Base-by-base conservation (phyloP, 2,329 filamentous ascomycete genomes). In the Alternaria consortialis region DNA sequence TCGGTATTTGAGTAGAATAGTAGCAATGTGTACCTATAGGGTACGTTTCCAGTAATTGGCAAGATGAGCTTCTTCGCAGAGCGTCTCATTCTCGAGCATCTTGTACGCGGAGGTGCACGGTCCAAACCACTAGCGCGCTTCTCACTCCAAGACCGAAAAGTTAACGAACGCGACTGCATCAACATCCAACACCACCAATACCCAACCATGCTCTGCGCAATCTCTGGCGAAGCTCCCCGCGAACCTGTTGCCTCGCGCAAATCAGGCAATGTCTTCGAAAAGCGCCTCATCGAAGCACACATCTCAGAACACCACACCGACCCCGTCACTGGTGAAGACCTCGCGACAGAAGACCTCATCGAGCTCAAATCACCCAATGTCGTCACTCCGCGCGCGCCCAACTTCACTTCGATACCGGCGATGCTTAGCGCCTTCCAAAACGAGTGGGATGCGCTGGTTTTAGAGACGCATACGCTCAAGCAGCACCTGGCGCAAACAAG, bases 211-310 rank as follows among this genome's bases (percentile, higher is more conserved):
- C 74, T 77, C 43, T 78, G 75, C 70, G 75, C 75, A 97, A 94
- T 99, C 81, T 99, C 95, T 65, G 95, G 95, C 82, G 94, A 97
- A 87, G 90, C 93, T 83, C 94, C 95, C 68, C 91, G 97, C 83
- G 90, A 93, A 82, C 94, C 95, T 57, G 94, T 98, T 70, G 92
- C 93, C 75, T 99, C 95, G 76, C 91, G 91, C 80, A 97, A 97
- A 84, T 96, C 93, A 76, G 94, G 94, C 73, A 90, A 91, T 78
- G 88, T 98, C 52, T 99, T 96, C 80, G 95, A 99, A 82, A 97
- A 93, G 83, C 91, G 94, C 52, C 85, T 99, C 66, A 94, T 99
- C 74, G 93, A 97, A 79, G 91, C 94, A 71, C 97, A 97, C 79
- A 93, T 99, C 75, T 87, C 91, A 67, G 93, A 98, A 80, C 88